phyloP scores from a whole-genome alignment of 495 filamentous ascomycete genomes.

The Tuber calosporum region DNA sequence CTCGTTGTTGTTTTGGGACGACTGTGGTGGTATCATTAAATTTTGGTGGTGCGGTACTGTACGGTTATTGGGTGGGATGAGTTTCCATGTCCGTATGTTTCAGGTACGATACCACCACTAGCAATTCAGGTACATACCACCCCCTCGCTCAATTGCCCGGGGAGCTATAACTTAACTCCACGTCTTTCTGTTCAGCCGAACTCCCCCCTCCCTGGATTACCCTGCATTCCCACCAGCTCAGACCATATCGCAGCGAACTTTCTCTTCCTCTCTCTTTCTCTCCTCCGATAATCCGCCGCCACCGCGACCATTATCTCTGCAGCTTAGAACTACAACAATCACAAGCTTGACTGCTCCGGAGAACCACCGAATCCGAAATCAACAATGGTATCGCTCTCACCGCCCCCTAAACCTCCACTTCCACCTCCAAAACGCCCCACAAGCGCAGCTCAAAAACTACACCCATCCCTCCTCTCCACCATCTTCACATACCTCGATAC shows the following conservation, averaged over 20 bases:
- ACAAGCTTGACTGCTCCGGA: neutral
- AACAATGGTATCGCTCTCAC: neutral
- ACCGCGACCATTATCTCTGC: neutral
- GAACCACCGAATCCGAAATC: neutral
- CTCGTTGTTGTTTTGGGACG: neutral
- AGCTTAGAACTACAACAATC: neutral
- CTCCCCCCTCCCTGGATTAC: neutral
- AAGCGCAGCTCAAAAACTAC: slow-evolving; percentile 16
- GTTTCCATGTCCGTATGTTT: neutral
- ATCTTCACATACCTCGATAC: slow-evolving; percentile 30
- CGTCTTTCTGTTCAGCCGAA: neutral
- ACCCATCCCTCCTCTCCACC: slow-evolving; percentile 23
- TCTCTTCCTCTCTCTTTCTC: neutral
- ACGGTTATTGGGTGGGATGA: neutral
- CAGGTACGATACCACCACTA: slow-evolving; percentile 2
- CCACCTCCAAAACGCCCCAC: neutral
- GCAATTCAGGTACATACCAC: neutral
- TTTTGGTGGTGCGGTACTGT: neutral
- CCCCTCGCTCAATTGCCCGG: slow-evolving; percentile 1
- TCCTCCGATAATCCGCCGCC: neutral
- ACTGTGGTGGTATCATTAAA: neutral
- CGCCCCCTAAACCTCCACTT: neutral
- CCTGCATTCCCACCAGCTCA: neutral
- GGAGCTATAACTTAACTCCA: slow-evolving; percentile 5
- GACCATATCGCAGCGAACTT: neutral